These are phyloP conservation scores for Mycena polygramma DNA, from an alignment of 768 basidiomycete genomes.

Conservation along the genomic window DNA sequence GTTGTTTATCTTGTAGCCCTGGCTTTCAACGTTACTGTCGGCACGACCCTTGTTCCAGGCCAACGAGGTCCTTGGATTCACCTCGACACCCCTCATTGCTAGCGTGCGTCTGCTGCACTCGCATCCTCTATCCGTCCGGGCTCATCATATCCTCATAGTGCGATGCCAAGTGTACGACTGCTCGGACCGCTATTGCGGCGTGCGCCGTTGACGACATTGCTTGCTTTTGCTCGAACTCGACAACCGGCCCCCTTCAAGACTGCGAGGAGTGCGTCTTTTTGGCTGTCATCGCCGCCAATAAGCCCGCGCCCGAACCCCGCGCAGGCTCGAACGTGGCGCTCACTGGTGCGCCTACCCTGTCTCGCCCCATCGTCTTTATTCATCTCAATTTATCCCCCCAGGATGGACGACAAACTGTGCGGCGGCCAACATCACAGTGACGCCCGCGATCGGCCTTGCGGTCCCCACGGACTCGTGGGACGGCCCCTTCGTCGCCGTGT, in stretches of 20 bases:
- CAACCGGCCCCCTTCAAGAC: constrained; percentile 56
- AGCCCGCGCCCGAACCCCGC: constrained; percentile 61
- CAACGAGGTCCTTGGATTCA: constrained; percentile 59
- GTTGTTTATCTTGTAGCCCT: constrained; percentile 8
- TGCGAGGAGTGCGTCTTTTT: constrained; percentile 81
- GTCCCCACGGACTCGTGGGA: constrained; percentile 67
- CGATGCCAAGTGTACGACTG: constrained; percentile 44
- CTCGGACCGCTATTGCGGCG: constrained; percentile 45
- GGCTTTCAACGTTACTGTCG: constrained; percentile 62
- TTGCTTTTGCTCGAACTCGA: constrained; percentile 67
- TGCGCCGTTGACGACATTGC: constrained; percentile 58
- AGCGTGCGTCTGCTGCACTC: constrained; percentile 46
- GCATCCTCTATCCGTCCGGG: background rate
- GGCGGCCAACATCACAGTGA: constrained; percentile 53
- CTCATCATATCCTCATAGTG: constrained; percentile 49
- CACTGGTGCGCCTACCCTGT: constrained; percentile 56
- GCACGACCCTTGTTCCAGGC: constrained; percentile 54
- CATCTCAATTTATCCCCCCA: constrained; percentile 43
- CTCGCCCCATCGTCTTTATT: background rate
- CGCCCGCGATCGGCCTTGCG: constrained; percentile 54
- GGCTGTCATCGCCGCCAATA: constrained; percentile 64
- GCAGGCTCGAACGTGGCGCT: constrained; percentile 74
- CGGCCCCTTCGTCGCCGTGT: constrained; percentile 65
- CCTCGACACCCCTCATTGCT: constrained; percentile 45
- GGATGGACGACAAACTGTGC: constrained; percentile 70